A percentile compares a stretch with the other conserved stretches of the same genome.
Evolutionary conservation across 2,329 filamentous ascomycete genomes (phyloP).

Genomic region (Diaporthe helianthi): DNA sequence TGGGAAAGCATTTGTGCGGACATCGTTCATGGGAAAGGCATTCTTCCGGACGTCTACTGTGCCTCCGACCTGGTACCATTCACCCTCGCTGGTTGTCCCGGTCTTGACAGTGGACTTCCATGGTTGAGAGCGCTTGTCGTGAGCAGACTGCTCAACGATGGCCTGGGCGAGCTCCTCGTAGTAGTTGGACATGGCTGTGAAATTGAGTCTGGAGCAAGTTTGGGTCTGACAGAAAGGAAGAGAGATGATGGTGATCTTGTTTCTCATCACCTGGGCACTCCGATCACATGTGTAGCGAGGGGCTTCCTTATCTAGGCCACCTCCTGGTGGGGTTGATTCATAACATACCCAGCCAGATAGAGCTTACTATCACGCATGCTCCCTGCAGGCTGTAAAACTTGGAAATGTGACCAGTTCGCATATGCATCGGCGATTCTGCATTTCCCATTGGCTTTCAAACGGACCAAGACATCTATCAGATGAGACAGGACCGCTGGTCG

Average conservation of each 20-base stretch:
- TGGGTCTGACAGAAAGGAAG: too few relatives aligned
- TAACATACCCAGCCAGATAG: too few relatives aligned
- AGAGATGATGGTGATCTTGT: too few relatives aligned
- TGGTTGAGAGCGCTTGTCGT: conserved; percentile 2
- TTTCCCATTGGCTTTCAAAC: neutral
- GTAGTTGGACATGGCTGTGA: neutral
- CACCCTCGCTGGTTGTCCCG: neutral
- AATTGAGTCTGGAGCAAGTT: neutral
- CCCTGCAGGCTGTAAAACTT: neutral
- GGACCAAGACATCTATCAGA: too few relatives aligned
- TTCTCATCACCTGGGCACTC: neutral
- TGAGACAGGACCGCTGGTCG: too few relatives aligned
- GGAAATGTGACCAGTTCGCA: neutral
- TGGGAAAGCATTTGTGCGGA: neutral
- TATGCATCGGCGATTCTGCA: neutral
- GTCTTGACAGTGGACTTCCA: neutral
- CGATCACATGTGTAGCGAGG: neutral
- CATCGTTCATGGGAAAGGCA: neutral
- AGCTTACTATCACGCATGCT: neutral
- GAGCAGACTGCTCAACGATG: neutral
- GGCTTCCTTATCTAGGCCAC: neutral
- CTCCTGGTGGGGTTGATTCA: too few relatives aligned
- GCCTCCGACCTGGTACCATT: neutral
- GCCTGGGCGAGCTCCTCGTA: neutral
- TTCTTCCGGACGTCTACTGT: neutral